Conservation (phyloP, 2,329 filamentous ascomycete species). For the Elsinoe necatrix region DNA sequence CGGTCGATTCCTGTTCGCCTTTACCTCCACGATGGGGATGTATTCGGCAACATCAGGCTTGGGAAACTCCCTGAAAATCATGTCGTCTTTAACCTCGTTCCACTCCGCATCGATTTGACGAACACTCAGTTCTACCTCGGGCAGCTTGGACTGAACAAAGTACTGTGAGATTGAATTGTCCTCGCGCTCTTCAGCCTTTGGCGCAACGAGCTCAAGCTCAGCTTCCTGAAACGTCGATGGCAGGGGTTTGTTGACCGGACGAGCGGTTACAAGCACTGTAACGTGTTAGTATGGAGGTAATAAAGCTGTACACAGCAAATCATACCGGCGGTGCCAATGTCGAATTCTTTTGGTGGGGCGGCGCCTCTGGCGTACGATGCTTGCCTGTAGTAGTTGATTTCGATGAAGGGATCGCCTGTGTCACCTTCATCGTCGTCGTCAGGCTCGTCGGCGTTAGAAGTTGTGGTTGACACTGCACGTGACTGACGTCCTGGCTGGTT, state of each 20-base stretch:
- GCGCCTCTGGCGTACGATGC: constrained; percentile 14
- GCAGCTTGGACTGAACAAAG: constrained; percentile 35
- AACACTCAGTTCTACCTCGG: constrained; percentile 40
- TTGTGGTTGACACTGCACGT: background rate
- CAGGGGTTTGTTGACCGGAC: constrained; percentile 33
- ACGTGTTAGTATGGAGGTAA: background rate
- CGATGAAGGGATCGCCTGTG: constrained; percentile 8
- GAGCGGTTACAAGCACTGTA: constrained; percentile 34
- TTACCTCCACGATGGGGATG: constrained; percentile 37
- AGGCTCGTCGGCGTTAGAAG: background rate
- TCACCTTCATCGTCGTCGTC: constrained; percentile 6
- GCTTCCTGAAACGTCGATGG: constrained; percentile 37
- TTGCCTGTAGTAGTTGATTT: constrained; percentile 14
- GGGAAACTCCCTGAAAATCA: constrained; percentile 41
- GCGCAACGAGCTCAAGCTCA: constrained; percentile 35
- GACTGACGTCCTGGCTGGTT: background rate
- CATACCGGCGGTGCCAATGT: background rate
- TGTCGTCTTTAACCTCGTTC: constrained; percentile 42
- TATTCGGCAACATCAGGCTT: constrained; percentile 31
- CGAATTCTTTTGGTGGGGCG: constrained; percentile 11
- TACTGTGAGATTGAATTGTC: constrained; percentile 45
- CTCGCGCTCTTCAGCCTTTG: constrained; percentile 30
- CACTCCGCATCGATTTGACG: constrained; percentile 42
- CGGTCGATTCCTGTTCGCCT: constrained; percentile 33
- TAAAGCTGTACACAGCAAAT: background rate